These are phyloP conservation scores for Rosa persica DNA, from an alignment of 306 rosid genomes.

Conservation along the genomic window DNA sequence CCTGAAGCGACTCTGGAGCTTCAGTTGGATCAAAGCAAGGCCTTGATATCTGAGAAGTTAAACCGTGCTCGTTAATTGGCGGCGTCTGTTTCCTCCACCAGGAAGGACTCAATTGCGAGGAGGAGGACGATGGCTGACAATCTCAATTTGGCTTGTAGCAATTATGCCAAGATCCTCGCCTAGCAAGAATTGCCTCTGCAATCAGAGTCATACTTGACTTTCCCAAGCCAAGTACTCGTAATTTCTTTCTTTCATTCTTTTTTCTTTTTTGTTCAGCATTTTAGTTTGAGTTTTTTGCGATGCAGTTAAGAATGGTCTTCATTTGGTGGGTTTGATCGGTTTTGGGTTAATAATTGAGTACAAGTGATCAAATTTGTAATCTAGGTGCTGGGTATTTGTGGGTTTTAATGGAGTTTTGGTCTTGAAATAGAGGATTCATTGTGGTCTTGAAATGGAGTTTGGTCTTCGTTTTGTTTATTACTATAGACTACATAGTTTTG, in stretches of 20 bases:
- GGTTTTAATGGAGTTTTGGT: not conserved
- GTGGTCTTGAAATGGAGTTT: not conserved
- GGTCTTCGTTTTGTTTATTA: too few species aligned
- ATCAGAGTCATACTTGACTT: constrained; percentile 88
- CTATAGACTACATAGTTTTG: too few species aligned
- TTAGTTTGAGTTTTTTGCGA: not conserved
- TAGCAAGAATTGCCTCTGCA: constrained; percentile 61
- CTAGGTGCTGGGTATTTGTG: constrained; percentile 19
- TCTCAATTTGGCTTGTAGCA: too few species aligned
- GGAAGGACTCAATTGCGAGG: too few species aligned
- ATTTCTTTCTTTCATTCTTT: not conserved
- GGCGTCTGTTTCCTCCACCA: too few species aligned
- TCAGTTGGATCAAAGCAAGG: too few species aligned
- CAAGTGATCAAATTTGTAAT: not conserved
- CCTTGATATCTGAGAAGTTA: too few species aligned
- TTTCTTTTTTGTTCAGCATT: not conserved
- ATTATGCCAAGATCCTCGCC: constrained; percentile 49
- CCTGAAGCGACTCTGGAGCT: too few species aligned
- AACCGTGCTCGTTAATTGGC: too few species aligned
- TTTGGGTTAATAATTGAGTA: not conserved
- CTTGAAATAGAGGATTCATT: not conserved
- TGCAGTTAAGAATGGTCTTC: not conserved
- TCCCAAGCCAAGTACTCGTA: constrained; percentile 73
- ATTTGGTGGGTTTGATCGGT: not conserved
- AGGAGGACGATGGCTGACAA: too few species aligned